Evolutionary conservation across 441 rosid species (phyloP), one percentile per base, ranked within the genome.

Genomic region (Bocquillonia castaneifolia): DNA sequence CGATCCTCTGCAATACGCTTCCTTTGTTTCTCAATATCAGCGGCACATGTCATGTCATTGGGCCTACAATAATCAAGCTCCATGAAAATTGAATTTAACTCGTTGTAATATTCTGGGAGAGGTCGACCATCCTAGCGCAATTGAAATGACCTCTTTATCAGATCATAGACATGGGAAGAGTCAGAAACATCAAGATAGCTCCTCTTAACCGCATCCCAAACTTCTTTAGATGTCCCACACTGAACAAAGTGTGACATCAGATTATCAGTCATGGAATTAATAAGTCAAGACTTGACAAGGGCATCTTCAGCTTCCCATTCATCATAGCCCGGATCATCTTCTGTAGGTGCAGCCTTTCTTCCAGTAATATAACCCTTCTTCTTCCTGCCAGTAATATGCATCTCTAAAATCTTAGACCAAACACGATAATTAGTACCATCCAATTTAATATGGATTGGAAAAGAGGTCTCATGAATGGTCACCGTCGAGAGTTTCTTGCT

Each of bases 371-470:
- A 36, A 36, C 10, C 40, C 4, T 36, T 10, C 40, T 36, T 10
- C 40, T 36, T 36, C 40, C 40, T 36, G 10, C 40, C 40, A 36
- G 10, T n/a, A 36, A 36, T 36, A 36, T 3, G 40, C 22, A 58
- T 34, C 63, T 58, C 63, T 22, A 58, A 34, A 58, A 58, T 34
- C 6, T 34, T 58, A 12, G 61, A 34, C 63, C 28, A 58, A 37
- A 58, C 42, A 58, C 25, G 15, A 58, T 58, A 58, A 22, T 34
- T 58, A 58, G 28, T 9, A 1, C 44, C 57, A 53, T 23, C 57
- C 31, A 53, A 53, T 53, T 23, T 53, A 22, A 53, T 25, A 25
- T 53, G 57, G 29, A 53, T 25, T 53, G 57, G 28, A 53, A 29
- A 53, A 25, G 31, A 53, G 17, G 31, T 22, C 14, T 53, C 57